Percentiles rank a stretch among this genome's conserved stretches.
Evolutionary conservation across 768 basidiomycete species (phyloP).

Genomic region (Xerocomellus amylosporus): DNA sequence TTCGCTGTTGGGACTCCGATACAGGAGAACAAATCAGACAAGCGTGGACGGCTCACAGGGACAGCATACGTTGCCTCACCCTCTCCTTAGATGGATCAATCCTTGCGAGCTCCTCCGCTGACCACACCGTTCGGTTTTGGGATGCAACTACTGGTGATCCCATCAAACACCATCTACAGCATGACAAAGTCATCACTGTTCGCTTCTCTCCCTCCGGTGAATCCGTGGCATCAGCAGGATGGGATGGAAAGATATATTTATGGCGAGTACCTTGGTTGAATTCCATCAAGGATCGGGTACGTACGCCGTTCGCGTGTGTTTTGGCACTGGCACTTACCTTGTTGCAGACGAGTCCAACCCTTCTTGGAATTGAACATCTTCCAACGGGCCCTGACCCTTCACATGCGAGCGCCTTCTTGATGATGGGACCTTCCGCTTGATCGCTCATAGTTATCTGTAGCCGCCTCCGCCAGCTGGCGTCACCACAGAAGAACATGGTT

Average conservation of each 20-base stretch:
- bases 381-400: too few species aligned
- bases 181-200: rapidly evolving
- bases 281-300: too few species aligned
- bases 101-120: constrained; percentile 9
- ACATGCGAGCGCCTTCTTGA: too few species aligned
- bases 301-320: not conserved
- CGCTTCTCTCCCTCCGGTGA: constrained; percentile 1
- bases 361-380: too few species aligned
- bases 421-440: too few species aligned
- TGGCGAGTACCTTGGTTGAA: not conserved
- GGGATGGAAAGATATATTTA: not conserved
- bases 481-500: too few species aligned
- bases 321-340: too few species aligned
- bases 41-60: not conserved
- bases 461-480: too few species aligned
- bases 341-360: too few species aligned
- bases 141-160: not conserved
- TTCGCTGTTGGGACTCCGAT: constrained; percentile 5
- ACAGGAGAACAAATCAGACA: not conserved
- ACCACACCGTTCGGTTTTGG: constrained; percentile 11
- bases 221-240: not conserved
- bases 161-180: not conserved
- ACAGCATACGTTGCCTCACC: not conserved
- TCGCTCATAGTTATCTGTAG: too few species aligned
- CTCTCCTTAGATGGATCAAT: constrained; percentile 1